Evolutionary conservation across 1,139 yeast species (phyloP).

Genomic region (Yamadazyma jaroonii): DNA sequence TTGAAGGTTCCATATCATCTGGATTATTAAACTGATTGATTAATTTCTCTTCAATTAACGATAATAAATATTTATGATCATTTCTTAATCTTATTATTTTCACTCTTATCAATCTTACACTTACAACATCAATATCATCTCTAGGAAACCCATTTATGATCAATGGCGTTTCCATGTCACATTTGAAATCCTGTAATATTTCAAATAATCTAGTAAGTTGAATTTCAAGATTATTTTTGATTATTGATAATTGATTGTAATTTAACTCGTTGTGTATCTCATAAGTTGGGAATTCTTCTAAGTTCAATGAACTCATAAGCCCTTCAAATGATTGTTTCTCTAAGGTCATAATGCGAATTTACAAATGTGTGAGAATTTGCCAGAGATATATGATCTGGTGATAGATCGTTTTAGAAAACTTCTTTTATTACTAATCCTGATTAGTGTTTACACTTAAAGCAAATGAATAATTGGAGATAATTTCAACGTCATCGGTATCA

Average conservation of each 20-base stretch:
- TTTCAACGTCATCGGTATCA: slow-evolving; percentile 50
- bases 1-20: too few relatives aligned
- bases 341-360: slow-evolving; percentile 15
- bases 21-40: slow-evolving; percentile 35
- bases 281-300: slow-evolving; percentile 12
- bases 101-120: slow-evolving; percentile 59
- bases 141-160: slow-evolving; percentile 84
- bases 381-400: background rate
- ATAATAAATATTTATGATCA: slow-evolving; percentile 55
- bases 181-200: slow-evolving; percentile 33
- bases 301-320: slow-evolving; percentile 38
- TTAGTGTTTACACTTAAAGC: slow-evolving; percentile 28
- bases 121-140: slow-evolving; percentile 74
- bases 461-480: slow-evolving; percentile 43
- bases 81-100: slow-evolving; percentile 66
- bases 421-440: background rate
- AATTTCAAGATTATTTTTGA: slow-evolving; percentile 31
- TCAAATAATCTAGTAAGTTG: slow-evolving; percentile 33
- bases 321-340: slow-evolving; percentile 28
- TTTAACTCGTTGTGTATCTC: slow-evolving; percentile 14
- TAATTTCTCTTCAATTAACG: slow-evolving; percentile 47
- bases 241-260: slow-evolving; percentile 26
- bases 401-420: background rate
- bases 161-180: slow-evolving; percentile 63
- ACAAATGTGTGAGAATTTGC: too few relatives aligned